phyloP scores from a whole-genome alignment of 352 stramenopile genomes.

The Elongisporangium anandrum region DNA sequence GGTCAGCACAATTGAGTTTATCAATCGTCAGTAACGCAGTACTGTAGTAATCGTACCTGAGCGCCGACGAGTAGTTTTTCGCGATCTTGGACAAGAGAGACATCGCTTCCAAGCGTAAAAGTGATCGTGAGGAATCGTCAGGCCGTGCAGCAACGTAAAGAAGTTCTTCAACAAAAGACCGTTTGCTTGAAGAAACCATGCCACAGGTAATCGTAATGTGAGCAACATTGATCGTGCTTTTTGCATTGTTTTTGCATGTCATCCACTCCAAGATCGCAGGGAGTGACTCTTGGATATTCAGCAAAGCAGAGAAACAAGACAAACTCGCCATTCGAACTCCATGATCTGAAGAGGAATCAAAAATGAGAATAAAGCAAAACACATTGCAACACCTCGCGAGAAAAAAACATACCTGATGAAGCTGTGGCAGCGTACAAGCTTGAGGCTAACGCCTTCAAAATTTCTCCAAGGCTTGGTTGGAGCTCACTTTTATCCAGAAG shows the following conservation, averaged over 20 bases:
- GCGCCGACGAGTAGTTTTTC: constrained; percentile 74
- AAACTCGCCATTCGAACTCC: constrained; percentile 74
- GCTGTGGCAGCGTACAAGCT: constrained; percentile 62
- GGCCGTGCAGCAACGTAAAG: constrained; percentile 56
- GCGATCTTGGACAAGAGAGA: constrained; percentile 79
- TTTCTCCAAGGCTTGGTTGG: constrained; percentile 46
- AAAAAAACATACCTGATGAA: constrained; percentile 36
- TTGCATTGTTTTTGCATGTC: constrained; percentile 38
- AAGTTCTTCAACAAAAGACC: constrained; percentile 76
- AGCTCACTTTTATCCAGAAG: constrained; percentile 49
- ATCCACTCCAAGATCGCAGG: constrained; percentile 71
- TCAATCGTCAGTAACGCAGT: neutral
- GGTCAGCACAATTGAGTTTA: too few relatives aligned
- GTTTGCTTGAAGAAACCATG: constrained; percentile 41
- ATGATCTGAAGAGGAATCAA: constrained; percentile 43
- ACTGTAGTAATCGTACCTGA: constrained; percentile 32
- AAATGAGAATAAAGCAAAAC: neutral
- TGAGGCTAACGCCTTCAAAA: constrained; percentile 62
- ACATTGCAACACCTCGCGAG: neutral
- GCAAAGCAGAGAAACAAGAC: constrained; percentile 68
- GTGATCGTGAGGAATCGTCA: constrained; percentile 41
- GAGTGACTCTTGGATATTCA: constrained; percentile 69
- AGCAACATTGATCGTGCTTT: constrained; percentile 43
- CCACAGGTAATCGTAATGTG: constrained; percentile 66
- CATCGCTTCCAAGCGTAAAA: constrained; percentile 79